A percentile compares a stretch with the other conserved stretches of the same genome.
Conservation (phyloP, 495 filamentous ascomycete genomes). For the Haplographium delicatum region DNA sequence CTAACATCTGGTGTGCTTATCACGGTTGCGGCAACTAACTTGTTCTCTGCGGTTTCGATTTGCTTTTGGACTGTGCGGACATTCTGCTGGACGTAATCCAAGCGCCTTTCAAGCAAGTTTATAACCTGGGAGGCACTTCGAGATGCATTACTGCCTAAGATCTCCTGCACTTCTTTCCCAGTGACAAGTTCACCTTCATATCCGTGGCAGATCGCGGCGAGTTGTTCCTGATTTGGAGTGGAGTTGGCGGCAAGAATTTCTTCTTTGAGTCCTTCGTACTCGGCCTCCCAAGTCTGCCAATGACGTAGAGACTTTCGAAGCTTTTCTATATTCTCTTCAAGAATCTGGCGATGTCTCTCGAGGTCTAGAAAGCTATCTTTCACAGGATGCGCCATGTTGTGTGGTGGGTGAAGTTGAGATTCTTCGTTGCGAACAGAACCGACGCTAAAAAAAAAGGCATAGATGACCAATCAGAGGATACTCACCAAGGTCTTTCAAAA, state of each 20-base stretch:
- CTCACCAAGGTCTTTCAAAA: too few species aligned
- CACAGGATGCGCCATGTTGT: slow-evolving; percentile 17
- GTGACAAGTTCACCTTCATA: slow-evolving; percentile 41
- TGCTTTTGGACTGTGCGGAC: slow-evolving; percentile 62
- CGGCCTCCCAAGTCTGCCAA: slow-evolving; percentile 86
- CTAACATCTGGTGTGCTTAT: slow-evolving; percentile 41
- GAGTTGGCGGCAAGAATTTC: slow-evolving; percentile 56
- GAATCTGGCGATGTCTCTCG: slow-evolving; percentile 66
- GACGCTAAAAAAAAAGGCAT: too few species aligned
- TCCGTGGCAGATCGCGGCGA: slow-evolving; percentile 40
- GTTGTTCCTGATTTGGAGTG: slow-evolving; percentile 42
- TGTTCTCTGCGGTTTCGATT: slow-evolving; percentile 61
- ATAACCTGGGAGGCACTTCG: slow-evolving; percentile 52
- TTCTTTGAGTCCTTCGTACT: slow-evolving; percentile 84
- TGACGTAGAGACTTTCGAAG: slow-evolving; percentile 71
- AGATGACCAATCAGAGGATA: too few species aligned
- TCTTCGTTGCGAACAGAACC: too few species aligned
- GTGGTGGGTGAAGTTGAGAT: neutral
- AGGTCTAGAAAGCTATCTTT: slow-evolving; percentile 50
- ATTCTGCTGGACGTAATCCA: slow-evolving; percentile 88
- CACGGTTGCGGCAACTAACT: slow-evolving; percentile 47
- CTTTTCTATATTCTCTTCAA: slow-evolving; percentile 71
- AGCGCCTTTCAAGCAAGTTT: slow-evolving; percentile 63
- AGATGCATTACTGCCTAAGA: slow-evolving; percentile 49
- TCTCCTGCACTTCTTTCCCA: slow-evolving; percentile 54